phyloP scores from a whole-genome alignment of 345 rosid species.

The Boechera retrofracta region DNA sequence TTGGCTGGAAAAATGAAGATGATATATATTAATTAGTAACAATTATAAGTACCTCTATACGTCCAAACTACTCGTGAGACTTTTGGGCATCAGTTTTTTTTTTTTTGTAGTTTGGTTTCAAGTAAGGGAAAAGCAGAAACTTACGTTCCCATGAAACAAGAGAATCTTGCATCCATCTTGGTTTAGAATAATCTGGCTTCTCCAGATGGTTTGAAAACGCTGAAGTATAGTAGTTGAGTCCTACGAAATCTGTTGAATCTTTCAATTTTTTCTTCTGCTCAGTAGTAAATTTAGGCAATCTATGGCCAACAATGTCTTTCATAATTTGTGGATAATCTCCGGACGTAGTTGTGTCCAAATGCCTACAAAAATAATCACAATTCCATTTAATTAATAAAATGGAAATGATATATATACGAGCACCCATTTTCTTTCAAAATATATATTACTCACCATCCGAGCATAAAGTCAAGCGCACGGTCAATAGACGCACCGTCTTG shows the following conservation, averaged over 20 bases:
- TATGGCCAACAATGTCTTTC: conserved; percentile 47
- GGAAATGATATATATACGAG: neutral
- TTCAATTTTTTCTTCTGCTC: conserved; percentile 43
- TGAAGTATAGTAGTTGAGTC: conserved; percentile 55
- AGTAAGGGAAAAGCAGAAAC: neutral
- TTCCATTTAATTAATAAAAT: neutral
- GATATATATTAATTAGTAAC: neutral
- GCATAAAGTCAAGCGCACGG: conserved; percentile 36
- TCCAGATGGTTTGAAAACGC: conserved; percentile 31
- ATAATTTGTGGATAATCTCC: conserved; percentile 56
- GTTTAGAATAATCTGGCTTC: conserved; percentile 26
- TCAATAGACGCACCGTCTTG: conserved; percentile 26
- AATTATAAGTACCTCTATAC: neutral
- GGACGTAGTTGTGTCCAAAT: conserved; percentile 43
- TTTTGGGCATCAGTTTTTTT: neutral
- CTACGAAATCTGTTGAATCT: conserved; percentile 53
- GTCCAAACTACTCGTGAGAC: neutral
- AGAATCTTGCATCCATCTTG: conserved; percentile 46
- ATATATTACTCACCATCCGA: conserved; percentile 41
- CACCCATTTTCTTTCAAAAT: neutral
- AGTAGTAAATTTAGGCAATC: conserved; percentile 51
- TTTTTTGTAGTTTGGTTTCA: neutral
- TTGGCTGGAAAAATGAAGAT: conserved; percentile 21
- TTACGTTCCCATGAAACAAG: conserved; percentile 42
- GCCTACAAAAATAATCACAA: conserved; percentile 38